Percentiles rank a stretch among this genome's conserved stretches.
Evolutionary conservation across 2,329 filamentous ascomycete genomes (phyloP).

Genomic region (Alternaria brassicicola): DNA sequence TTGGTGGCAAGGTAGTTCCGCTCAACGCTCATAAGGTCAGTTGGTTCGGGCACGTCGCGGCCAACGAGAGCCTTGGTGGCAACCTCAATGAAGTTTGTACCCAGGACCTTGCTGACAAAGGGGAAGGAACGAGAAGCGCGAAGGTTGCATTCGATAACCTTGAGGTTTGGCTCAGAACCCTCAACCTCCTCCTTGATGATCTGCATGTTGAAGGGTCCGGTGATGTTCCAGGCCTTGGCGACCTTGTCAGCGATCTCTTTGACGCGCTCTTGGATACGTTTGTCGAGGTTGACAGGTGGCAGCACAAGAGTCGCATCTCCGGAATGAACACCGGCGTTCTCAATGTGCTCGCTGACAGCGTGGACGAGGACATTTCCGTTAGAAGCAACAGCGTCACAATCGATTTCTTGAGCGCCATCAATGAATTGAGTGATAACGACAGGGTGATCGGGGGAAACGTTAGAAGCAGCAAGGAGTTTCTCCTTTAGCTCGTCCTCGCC

Average conservation of each 20-base stretch:
- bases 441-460: constrained; percentile 93
- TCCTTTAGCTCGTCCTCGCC: constrained; percentile 89
- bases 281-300: constrained; percentile 80
- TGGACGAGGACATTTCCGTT: constrained; percentile 87
- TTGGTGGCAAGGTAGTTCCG: constrained; percentile 95
- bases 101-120: constrained; percentile 96
- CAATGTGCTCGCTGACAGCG: constrained; percentile 92
- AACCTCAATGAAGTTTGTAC: constrained; percentile 94
- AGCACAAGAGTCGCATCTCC: constrained; percentile 95
- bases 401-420: constrained; percentile 93
- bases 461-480: constrained; percentile 88
- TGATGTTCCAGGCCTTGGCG: constrained; percentile 95
- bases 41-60: constrained; percentile 80
- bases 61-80: constrained; percentile 91
- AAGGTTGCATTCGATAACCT: constrained; percentile 98
- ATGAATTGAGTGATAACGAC: constrained; percentile 99
- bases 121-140: constrained; percentile 97
- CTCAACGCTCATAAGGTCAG: constrained; percentile 86
- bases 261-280: constrained; percentile 78
- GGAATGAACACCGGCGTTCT: constrained; percentile 97
- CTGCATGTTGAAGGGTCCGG: constrained; percentile 99
- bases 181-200: constrained; percentile 91
- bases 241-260: constrained; percentile 98
- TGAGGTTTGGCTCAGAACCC: constrained; percentile 76
- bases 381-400: constrained; percentile 90